Base-by-base conservation (phyloP, 305 asterid species). In the Solanum chacoense region DNA sequence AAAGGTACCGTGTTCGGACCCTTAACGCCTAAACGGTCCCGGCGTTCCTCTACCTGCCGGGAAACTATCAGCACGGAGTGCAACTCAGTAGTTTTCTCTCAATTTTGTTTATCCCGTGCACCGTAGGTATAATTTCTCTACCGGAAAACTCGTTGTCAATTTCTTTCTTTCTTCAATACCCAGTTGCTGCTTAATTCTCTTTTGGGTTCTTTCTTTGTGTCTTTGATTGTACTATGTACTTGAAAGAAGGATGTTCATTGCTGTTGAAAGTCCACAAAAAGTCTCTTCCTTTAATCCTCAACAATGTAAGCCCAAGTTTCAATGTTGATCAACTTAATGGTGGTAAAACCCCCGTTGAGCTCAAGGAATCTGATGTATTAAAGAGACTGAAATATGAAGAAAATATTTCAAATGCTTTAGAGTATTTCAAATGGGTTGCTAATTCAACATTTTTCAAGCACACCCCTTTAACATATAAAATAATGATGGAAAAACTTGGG, bases 401-500 rank as follows among this genome's bases (percentile, higher is more conserved):
- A 29, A 96, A 96, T 90, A 92, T 92, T 42, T 36, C 22, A 4
- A 38, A 89, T 79, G 95, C 98, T 20, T 90, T 95, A 84, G 95
- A 95, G 74, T 95, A 93, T 88, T 97, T 97, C 89, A 96, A 92
- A 89, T 90, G 90, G 45, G 89, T 94, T 69, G 89, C 96, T 45
- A 91, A 94, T 93, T 94, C 95, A 12, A 89, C 88, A 11, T 91
- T 92, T 76, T 96, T 96, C 92, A 94, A 93, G 92, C 99, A 96
- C 91, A 96, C 99, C 22, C 93, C 91, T 73, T 90, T 73, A 42
- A 94, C 98, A n/a, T 97, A 97, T 90, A 91, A 90, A 75, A n/a
- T 88, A 90, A 96, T 97, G 98, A 93, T 96, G 29, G 94, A 94
- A 83, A 96, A 93, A 86, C 97, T 97, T 0, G 96, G 98, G 72